Evolutionary conservation across 1,139 yeast genomes (phyloP).

Genomic region (Hansenula sp.): DNA sequence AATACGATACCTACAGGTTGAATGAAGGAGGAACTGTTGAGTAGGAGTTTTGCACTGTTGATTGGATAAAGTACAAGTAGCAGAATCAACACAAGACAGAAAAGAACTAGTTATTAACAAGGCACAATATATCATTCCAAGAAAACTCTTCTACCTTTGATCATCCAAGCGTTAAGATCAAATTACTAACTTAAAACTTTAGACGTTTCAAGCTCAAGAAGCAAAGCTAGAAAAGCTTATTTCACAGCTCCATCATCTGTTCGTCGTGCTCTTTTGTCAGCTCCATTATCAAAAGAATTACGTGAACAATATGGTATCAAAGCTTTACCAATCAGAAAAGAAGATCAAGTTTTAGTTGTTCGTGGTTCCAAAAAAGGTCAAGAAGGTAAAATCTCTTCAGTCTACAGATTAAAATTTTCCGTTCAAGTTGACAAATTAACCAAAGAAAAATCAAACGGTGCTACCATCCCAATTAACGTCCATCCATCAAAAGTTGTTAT

Average conservation of each 20-base stretch:
- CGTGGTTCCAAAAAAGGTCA: constrained; percentile 99
- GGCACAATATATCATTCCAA: too few relatives aligned
- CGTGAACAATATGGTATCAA: constrained; percentile 96
- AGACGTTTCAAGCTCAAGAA: constrained; percentile 99
- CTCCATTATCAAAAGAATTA: constrained; percentile 99
- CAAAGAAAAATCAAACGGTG: constrained; percentile 98
- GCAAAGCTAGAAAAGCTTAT: constrained; percentile 99
- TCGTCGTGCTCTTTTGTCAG: constrained; percentile 95
- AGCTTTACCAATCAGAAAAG: constrained; percentile 97
- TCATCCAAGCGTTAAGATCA: too few relatives aligned
- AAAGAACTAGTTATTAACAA: too few relatives aligned
- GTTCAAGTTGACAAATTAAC: constrained; percentile 96
- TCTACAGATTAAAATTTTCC: constrained; percentile 98
- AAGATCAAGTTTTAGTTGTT: constrained; percentile 91
- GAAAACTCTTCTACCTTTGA: too few relatives aligned
- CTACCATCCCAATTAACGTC: constrained; percentile 94
- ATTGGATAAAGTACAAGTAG: too few relatives aligned
- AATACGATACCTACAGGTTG: too few relatives aligned
- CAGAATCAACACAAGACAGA: too few relatives aligned
- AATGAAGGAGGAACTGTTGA: too few relatives aligned
- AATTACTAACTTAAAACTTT: too few relatives aligned
- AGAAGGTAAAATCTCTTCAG: constrained; percentile 97
- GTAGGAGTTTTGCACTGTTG: too few relatives aligned
- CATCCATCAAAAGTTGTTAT: constrained; percentile 99
- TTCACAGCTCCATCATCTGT: constrained; percentile 96